phyloP scores from a whole-genome alignment of 2,329 filamentous ascomycete genomes.

The Aureobasidium namibiae region DNA sequence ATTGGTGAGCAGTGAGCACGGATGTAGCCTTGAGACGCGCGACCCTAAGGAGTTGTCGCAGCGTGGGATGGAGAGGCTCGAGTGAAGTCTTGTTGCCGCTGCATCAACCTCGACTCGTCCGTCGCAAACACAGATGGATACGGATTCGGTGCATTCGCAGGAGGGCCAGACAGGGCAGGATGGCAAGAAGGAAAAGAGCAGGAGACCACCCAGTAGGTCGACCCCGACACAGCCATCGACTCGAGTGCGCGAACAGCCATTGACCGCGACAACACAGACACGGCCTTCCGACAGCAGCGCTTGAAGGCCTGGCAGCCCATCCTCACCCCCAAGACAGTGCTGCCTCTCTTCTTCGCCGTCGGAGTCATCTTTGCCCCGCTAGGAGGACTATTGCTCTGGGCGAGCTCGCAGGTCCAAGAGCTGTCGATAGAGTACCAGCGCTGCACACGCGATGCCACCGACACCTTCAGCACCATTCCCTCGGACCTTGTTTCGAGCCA shows the following conservation, averaged over 20 bases:
- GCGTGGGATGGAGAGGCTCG: background rate
- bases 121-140: slow-evolving; percentile 36
- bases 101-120: background rate
- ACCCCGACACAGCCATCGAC: background rate
- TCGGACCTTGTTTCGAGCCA: slow-evolving; percentile 52
- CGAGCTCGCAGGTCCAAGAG: slow-evolving; percentile 81
- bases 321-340: slow-evolving; percentile 85
- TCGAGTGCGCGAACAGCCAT: background rate
- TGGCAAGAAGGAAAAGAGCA: slow-evolving; percentile 90
- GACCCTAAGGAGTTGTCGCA: background rate
- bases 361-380: slow-evolving; percentile 91
- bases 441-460: slow-evolving; percentile 51
- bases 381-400: slow-evolving; percentile 76
- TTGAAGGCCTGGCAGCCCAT: slow-evolving; percentile 99
- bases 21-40: background rate
- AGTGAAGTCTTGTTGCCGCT: background rate
- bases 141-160: slow-evolving; percentile 36
- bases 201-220: slow-evolving; percentile 79
- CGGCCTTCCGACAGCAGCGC: slow-evolving; percentile 91
- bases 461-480: slow-evolving; percentile 49
- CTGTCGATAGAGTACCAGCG: slow-evolving; percentile 83
- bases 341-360: slow-evolving; percentile 84
- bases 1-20: background rate
- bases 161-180: slow-evolving; percentile 36
- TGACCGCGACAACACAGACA: slow-evolving; percentile 52